A percentile compares a stretch with the other conserved stretches of the same genome.
Conservation (phyloP, 495 filamentous ascomycete genomes). For the Durotheca rogersii region DNA sequence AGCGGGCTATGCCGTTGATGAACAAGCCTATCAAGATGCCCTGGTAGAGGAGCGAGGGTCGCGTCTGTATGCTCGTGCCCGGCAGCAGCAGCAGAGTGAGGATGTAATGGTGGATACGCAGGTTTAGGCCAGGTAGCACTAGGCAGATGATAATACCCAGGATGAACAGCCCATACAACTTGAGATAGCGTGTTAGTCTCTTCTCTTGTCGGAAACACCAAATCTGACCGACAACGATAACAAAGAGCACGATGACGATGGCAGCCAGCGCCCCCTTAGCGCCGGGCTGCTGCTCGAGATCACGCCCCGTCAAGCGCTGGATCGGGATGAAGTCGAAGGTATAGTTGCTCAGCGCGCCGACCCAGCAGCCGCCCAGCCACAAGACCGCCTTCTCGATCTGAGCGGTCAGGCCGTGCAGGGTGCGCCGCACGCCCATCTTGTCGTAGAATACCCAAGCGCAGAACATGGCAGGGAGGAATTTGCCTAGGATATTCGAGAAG, state of each 20-base stretch:
- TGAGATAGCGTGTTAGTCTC: constrained; percentile 66
- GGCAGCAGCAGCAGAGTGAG: constrained; percentile 79
- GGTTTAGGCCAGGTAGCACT: constrained; percentile 73
- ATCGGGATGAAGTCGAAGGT: constrained; percentile 85
- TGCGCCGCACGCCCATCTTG: constrained; percentile 57
- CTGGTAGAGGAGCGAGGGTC: constrained; percentile 76
- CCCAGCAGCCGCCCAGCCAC: constrained; percentile 73
- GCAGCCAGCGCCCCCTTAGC: constrained; percentile 69
- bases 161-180: constrained; percentile 66
- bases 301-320: constrained; percentile 71
- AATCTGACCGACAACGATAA: constrained; percentile 65
- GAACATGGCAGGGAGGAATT: constrained; percentile 76
- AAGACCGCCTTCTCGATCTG: constrained; percentile 72
- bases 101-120: constrained; percentile 95
- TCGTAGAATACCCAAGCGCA: constrained; percentile 72
- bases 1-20: constrained; percentile 87
- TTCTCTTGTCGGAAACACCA: constrained; percentile 75
- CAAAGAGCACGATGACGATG: constrained; percentile 61
- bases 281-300: constrained; percentile 74
- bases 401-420: constrained; percentile 58
- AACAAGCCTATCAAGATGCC: constrained; percentile 88
- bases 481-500: constrained; percentile 68
- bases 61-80: constrained; percentile 79
- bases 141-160: constrained; percentile 62
- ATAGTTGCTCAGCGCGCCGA: constrained; percentile 79